Conservation (phyloP, 2,329 filamentous ascomycete genomes). For the Ophiostoma angusticollis region DNA sequence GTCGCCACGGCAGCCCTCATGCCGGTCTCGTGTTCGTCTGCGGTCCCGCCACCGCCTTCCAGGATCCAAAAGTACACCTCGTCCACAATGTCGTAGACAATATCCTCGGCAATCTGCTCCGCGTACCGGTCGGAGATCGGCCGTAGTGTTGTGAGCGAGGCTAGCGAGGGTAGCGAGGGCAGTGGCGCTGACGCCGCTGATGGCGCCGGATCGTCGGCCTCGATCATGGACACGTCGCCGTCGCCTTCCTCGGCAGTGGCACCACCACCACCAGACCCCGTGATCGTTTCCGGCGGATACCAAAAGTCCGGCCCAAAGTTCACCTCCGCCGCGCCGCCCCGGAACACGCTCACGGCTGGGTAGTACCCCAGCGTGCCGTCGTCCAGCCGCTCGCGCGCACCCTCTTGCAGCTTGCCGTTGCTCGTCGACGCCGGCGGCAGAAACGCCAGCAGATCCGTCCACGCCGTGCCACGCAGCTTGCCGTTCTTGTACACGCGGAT, state of each 20-base stretch:
- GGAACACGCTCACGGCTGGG: slow-evolving; percentile 83
- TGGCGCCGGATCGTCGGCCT: slow-evolving; percentile 20
- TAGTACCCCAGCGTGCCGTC: slow-evolving; percentile 95
- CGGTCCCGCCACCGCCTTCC: slow-evolving; percentile 40
- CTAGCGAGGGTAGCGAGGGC: no score
- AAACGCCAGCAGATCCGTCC: slow-evolving; percentile 79
- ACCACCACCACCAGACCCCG: slow-evolving; percentile 34
- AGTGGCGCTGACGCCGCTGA: no score
- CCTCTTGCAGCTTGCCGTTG: slow-evolving; percentile 55
- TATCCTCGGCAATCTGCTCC: slow-evolving; percentile 89
- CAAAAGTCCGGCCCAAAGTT: slow-evolving; percentile 94
- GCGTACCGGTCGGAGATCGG: slow-evolving; percentile 68
- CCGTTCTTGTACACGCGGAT: slow-evolving; percentile 94
- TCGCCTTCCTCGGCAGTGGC: slow-evolving; percentile 20
- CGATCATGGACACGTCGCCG: slow-evolving; percentile 33
- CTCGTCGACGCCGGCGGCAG: slow-evolving; percentile 78
- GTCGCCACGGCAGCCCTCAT: no score
- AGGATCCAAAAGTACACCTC: slow-evolving; percentile 84
- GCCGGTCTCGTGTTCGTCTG: slow-evolving; percentile 19
- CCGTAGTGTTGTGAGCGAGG: slow-evolving; percentile 29
- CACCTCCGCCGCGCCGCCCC: slow-evolving; percentile 78
- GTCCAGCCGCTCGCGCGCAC: slow-evolving; percentile 75
- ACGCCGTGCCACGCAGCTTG: slow-evolving; percentile 70
- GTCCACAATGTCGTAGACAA: slow-evolving; percentile 85
- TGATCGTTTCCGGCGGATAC: slow-evolving; percentile 53